These are phyloP conservation scores for Termitomyces sp. DNA, from an alignment of 1,284 basidiomycete genomes.

Conservation along the genomic window DNA sequence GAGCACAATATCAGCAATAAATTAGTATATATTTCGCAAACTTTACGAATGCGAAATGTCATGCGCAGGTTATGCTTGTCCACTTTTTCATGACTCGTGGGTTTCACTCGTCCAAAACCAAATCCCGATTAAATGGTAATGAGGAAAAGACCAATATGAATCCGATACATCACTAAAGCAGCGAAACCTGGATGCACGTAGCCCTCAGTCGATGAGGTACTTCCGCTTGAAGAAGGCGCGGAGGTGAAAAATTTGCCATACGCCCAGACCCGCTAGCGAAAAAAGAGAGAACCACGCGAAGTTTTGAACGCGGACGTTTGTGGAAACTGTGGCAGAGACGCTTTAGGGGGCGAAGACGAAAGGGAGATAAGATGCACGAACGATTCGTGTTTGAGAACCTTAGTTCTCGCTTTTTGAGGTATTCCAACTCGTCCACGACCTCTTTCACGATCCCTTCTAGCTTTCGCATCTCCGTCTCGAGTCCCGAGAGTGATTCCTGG, in stretches of 20 bases:
- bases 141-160: constrained; percentile 5
- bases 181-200: neutral
- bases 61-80: neutral
- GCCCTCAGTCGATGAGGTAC: constrained; percentile 83
- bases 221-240: constrained; percentile 95
- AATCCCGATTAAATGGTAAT: constrained; percentile 6
- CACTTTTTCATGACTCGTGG: too few species aligned
- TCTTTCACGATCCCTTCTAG: constrained; percentile 93
- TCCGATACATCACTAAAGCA: constrained; percentile 2
- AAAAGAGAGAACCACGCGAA: constrained; percentile 88
- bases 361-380: constrained; percentile 38
- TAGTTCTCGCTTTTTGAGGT: constrained; percentile 87
- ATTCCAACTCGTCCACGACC: constrained; percentile 90
- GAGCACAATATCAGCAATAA: neutral
- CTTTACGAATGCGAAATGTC: neutral
- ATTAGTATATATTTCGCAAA: neutral
- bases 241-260: constrained; percentile 93
- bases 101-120: constrained; percentile 4
- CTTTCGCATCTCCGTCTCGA: constrained; percentile 98
- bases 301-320: constrained; percentile 85
- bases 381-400: constrained; percentile 90
- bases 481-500: constrained; percentile 91
- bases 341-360: constrained; percentile 2
- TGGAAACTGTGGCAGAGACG: constrained; percentile 65
- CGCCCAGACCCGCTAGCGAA: constrained; percentile 78